Conservation (phyloP, 768 basidiomycete genomes). For the Plicaturopsis crispa region DNA sequence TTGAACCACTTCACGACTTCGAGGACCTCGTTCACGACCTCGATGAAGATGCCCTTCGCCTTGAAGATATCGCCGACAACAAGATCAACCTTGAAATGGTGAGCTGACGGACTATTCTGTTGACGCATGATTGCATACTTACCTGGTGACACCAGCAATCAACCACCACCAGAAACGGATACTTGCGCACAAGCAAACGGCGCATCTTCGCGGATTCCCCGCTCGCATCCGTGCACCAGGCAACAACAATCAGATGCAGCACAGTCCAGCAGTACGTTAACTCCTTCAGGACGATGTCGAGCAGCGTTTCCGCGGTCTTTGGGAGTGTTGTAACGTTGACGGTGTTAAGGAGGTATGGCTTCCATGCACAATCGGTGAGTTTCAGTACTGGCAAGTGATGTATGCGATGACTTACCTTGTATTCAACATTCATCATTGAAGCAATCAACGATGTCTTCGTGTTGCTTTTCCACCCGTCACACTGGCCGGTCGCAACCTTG, state of each 20-base stretch:
- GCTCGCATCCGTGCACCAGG: constrained; percentile 16
- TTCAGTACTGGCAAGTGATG: too few species aligned
- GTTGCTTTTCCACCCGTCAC: constrained; percentile 1
- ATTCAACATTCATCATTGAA: not conserved
- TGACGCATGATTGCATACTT: too few species aligned
- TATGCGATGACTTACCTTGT: not conserved
- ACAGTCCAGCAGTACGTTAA: constrained; percentile 15
- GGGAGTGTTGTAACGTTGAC: constrained; percentile 14
- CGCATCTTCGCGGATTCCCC: constrained; percentile 17
- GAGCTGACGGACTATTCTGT: too few species aligned
- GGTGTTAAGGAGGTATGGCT: constrained; percentile 14
- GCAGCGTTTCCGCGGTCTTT: constrained; percentile 18
- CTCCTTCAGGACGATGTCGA: constrained; percentile 16
- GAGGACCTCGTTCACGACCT: constrained; percentile 1
- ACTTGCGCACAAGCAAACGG: constrained; percentile 4
- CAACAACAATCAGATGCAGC: too few species aligned
- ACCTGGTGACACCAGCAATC: constrained; percentile 22
- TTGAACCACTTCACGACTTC: constrained; percentile 7
- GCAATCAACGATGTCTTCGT: not conserved
- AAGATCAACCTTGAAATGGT: constrained; percentile 13
- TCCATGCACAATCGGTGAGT: too few species aligned
- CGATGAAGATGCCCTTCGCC: constrained; percentile 5
- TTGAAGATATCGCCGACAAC: constrained; percentile 12
- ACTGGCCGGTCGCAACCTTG: too few species aligned
- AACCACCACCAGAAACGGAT: constrained; percentile 9